These are phyloP conservation scores for Sporothrix phasma DNA, from an alignment of 2,329 filamentous ascomycete genomes.

Conservation along the genomic window DNA sequence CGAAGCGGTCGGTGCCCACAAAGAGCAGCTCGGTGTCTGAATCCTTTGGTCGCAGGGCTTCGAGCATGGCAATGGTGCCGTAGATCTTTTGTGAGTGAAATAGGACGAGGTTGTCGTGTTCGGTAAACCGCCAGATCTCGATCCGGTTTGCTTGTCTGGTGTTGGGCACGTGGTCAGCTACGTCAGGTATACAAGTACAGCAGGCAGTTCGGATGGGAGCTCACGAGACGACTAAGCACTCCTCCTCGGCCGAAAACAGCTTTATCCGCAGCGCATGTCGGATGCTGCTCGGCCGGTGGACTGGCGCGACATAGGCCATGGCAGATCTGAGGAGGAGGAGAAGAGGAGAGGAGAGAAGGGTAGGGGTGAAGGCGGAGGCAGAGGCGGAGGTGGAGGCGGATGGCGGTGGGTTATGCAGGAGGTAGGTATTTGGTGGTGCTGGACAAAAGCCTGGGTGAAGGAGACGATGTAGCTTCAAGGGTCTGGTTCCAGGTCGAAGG, in stretches of 20 bases:
- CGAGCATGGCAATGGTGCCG: slow-evolving; percentile 77
- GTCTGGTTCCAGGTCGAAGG: background rate
- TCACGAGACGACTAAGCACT: slow-evolving; percentile 82
- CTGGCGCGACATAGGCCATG: slow-evolving; percentile 93
- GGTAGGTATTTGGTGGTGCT: background rate
- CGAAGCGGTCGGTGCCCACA: slow-evolving; percentile 78
- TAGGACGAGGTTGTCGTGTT: slow-evolving; percentile 56
- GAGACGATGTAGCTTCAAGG: background rate
- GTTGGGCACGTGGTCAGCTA: slow-evolving; percentile 24
- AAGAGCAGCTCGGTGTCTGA: slow-evolving; percentile 76
- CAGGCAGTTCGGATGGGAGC: slow-evolving; percentile 25
- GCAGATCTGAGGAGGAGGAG: background rate
- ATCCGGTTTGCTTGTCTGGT: slow-evolving; percentile 71
- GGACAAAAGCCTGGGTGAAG: too few species aligned
- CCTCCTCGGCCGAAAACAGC: slow-evolving; percentile 62
- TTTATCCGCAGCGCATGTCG: slow-evolving; percentile 76
- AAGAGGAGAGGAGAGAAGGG: background rate
- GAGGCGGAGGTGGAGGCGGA: background rate
- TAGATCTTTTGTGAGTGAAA: slow-evolving; percentile 64
- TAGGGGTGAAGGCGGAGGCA: background rate
- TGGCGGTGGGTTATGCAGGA: background rate
- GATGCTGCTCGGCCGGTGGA: slow-evolving; percentile 85
- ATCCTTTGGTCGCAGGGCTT: slow-evolving; percentile 66
- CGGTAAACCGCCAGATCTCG: slow-evolving; percentile 65
- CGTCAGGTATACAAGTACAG: slow-evolving; percentile 1